Evolutionary conservation across 2,329 filamentous ascomycete species (phyloP), one percentile per base, ranked within the genome.

Genomic region (Botrytis byssoidea): DNA sequence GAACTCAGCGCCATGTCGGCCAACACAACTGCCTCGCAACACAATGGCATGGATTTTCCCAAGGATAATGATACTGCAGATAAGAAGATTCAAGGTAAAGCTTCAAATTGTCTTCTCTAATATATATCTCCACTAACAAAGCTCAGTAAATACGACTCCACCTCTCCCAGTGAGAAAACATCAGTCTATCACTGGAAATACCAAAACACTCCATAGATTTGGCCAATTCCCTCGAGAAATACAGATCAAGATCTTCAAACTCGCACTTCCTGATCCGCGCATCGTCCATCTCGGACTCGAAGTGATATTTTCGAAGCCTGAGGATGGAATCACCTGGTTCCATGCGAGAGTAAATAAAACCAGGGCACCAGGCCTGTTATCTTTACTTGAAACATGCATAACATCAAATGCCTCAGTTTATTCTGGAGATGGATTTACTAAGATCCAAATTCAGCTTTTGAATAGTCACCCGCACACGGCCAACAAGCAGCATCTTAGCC

Each of bases 301-400:
- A n/a, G 0, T 55, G 12, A 29, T 55, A 3, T 16, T 18, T n/a
- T n/a, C 6, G 51, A 3, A n/a, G 12, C 14, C 0, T 29, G 35
- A 37, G 6, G 35, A 37, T 37, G 48, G 12, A n/a, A 14, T 14
- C 25, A 14, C 6, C 1, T n/a, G 12, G 12, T 2, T 29, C 2
- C n/a, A 18, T 29, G 1, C 3, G 2, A 29, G 25, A 0, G 25
- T 29, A n/a, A 1, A 3, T 16, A 55, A 29, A 18, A 18, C 2
- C 51, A 18, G 6, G 51, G 3, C 51, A 18, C 12, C n/a, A 18
- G 6, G n/a, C n/a, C 51, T 55, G 14, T 29, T 55, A 29, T 2
- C 51, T 55, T 9, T 55, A 8, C 51, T 55, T n/a, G 51, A 55
- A 55, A 55, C n/a, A 55, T 55, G 51, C 51, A 29, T 7, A 55